phyloP scores from a whole-genome alignment of 1,139 yeast species.

The Kluyveromyces marxianus region DNA sequence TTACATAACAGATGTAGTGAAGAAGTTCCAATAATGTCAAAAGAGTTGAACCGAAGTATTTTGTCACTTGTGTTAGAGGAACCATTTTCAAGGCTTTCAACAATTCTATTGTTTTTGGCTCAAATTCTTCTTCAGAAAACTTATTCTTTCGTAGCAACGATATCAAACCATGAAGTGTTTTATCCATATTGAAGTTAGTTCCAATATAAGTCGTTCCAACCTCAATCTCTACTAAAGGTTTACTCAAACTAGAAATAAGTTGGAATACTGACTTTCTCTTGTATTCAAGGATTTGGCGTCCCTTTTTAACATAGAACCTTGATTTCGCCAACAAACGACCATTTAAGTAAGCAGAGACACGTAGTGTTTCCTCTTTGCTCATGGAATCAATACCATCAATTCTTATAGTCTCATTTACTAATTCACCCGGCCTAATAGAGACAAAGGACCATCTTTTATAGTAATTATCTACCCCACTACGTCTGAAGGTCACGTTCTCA shows the following conservation, averaged over 20 bases:
- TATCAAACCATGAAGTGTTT: slow-evolving; percentile 49
- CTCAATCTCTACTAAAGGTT: slow-evolving; percentile 40
- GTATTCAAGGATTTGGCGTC: slow-evolving; percentile 34
- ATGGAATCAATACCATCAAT: slow-evolving; percentile 46
- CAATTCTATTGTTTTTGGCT: slow-evolving; percentile 10
- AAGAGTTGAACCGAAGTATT: slow-evolving; percentile 18
- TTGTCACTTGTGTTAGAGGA: slow-evolving; percentile 12
- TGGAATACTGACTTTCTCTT: slow-evolving; percentile 28
- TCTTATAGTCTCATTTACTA: slow-evolving; percentile 61
- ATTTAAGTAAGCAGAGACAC: slow-evolving; percentile 54
- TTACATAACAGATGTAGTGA: slow-evolving; percentile 9
- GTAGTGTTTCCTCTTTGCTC: slow-evolving; percentile 45
- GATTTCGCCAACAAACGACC: slow-evolving; percentile 58
- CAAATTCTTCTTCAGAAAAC: slow-evolving; percentile 8
- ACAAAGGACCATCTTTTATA: slow-evolving; percentile 61
- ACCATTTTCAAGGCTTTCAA: slow-evolving; percentile 14
- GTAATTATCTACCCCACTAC: slow-evolving; percentile 59
- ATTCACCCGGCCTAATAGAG: slow-evolving; percentile 70
- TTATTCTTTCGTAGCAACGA: slow-evolving; percentile 36
- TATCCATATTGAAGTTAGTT: slow-evolving; percentile 54
- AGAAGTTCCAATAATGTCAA: slow-evolving; percentile 16
- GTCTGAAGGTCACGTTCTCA: slow-evolving; percentile 47
- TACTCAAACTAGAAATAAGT: slow-evolving; percentile 20
- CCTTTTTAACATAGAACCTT: slow-evolving; percentile 23
- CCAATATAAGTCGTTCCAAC: slow-evolving; percentile 65